Evolutionary conservation across 805 yeast species (phyloP), one percentile per base, ranked within the genome.

Genomic region (Yamadazyma olivae): DNA sequence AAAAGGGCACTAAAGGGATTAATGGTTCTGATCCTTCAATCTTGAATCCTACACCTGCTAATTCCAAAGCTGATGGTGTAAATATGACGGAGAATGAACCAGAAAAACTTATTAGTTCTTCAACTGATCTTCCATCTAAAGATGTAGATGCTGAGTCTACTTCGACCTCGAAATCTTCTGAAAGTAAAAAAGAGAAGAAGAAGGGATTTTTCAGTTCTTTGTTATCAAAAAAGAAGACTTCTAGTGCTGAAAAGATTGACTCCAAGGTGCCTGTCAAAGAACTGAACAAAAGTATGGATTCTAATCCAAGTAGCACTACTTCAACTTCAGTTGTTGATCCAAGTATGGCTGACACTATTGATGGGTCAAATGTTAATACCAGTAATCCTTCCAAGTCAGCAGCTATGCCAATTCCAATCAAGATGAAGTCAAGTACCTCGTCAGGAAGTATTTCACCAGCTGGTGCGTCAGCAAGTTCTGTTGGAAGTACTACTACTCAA

Each of bases 101-200:
- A 6, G 12, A 20, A 20, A 20, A 20, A 10, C 23, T 7, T 7
- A 25, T 25, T 13, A 16, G 19, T 27, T 13, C 30, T 14, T 6
- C 18, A 6, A 7, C 15, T 7, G 15, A 8, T 13, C 7, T 6
- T 8, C 6, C 8, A 6, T 8, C 6, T 7, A 3, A 8, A 15
- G 17, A 10, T 13, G 27, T 35, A 19, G 36, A 35, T 7, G 35
- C 35, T 22, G 33, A 33, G 15, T 38, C 32, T 20, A 68, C 77
- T 46, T 75, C 72, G 64, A 90, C 22, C 15, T 29, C 32, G 23
- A 17, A 5, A 17, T 13, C 32, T 17, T 27, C 30, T 9, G 18
- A 12, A 8, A 14, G 6, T 5, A 29, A 30, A 8, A 24, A 29
- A 17, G 32, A 30, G 17, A 28, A 22, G 18, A 21, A 19, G 18